phyloP scores from a whole-genome alignment of 2,329 filamentous ascomycete genomes.

The Acrocalymma vagum region DNA sequence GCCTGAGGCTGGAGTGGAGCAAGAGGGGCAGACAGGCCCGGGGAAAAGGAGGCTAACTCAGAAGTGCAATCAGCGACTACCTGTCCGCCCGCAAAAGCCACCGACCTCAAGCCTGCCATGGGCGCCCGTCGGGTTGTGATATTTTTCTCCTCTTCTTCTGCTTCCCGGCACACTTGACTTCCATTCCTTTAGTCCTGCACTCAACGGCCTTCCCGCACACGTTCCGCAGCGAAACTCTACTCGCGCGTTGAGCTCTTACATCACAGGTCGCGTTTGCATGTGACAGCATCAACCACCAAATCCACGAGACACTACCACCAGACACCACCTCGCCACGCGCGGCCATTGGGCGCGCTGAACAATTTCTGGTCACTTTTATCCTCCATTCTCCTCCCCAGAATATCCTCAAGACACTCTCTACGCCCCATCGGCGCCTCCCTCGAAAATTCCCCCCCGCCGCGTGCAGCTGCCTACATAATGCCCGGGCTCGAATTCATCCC shows the following conservation, averaged over 20 bases:
- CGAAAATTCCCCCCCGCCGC: constrained; percentile 1
- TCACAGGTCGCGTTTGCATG: constrained; percentile 33
- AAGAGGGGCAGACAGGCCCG: constrained; percentile 3
- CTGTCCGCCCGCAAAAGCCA: no score
- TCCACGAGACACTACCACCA: constrained; percentile 11
- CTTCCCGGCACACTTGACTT: constrained; percentile 3
- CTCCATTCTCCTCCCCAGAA: background rate
- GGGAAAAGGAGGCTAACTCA: constrained; percentile 16
- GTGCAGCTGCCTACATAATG: constrained; percentile 34
- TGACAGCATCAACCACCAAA: constrained; percentile 32
- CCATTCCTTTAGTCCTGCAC: constrained; percentile 1
- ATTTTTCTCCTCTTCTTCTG: constrained; percentile 10
- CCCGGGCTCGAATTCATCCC: constrained; percentile 61
- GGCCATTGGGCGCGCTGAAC: constrained; percentile 1
- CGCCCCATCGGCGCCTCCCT: background rate
- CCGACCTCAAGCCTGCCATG: background rate
- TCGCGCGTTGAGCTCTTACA: constrained; percentile 16
- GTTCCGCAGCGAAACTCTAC: constrained; percentile 12
- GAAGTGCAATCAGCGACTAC: constrained; percentile 2
- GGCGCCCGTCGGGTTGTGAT: constrained; percentile 9
- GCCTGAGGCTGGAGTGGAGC: constrained; percentile 3
- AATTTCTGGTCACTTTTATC: background rate
- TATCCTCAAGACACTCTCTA: background rate
- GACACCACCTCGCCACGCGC: background rate
- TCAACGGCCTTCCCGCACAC: background rate